Evolutionary conservation across 257 asterid genomes (phyloP), one percentile per base, ranked within the genome.

Genomic region (Parsonsia alboflavescens): DNA sequence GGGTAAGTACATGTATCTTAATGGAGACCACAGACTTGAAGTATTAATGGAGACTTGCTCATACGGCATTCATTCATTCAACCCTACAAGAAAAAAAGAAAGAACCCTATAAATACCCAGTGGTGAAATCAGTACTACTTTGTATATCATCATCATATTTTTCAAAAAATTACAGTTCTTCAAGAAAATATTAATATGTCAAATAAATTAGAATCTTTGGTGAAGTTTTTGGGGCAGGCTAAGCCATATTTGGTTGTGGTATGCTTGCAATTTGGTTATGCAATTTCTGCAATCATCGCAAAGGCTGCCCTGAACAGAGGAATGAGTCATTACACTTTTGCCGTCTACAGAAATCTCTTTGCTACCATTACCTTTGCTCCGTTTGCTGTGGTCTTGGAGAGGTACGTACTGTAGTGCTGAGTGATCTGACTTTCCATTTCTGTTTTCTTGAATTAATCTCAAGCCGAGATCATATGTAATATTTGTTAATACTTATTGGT

Each of bases 281-380:
- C 90, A 33, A 92, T 91, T 58, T 82, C 86, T 26, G 86, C 75
- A 1, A 80, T 87, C 1, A 72, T 88, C 58, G 88, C 91, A 0
- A 90, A 90, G 59, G 54, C 82, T 39, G 92, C 96, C 52, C 78
- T 90, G 4, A 87, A 90, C 82, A 41, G 73, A 17, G 95, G 95
- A 41, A 84, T 86, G 83, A 88, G 87, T 80, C 89, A 86, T 74
- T 88, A 74, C 33, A 82, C 84, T 0, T 85, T 88, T 53, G 26
- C 91, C 30, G 90, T 87, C 44, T 90, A 88, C 42, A 81, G 95
- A 45, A 88, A 86, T 67, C 73, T 77, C 68, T 41, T 90, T 53
- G 96, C 96, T 6, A 85, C 90, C 0, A 72, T 63, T 39, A 33
- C 77, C 19, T 84, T 90, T 62, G 72, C 82, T 59, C 96, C 92